Base-by-base conservation (phyloP, 345 rosid genomes). In the Limnanthes douglasii region DNA sequence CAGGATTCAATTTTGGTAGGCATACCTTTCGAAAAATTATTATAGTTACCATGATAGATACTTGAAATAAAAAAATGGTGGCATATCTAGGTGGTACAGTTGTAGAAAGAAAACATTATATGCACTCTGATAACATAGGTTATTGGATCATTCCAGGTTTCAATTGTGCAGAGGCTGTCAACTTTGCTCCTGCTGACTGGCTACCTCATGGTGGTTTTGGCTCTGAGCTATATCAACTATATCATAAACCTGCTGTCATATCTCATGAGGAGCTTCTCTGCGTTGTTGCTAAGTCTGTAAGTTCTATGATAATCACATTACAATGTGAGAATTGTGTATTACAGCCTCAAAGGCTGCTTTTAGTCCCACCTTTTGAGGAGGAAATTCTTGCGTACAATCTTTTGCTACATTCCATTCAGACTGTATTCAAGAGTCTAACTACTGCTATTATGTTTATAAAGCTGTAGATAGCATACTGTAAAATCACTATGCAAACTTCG, bases 171-270 rank as follows among this genome's bases (percentile, higher is more conserved):
- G 95, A 88, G 70, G 95, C 97, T 21, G 97, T 88, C 48, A 88
- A 88, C 59, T 88, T 88, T 60, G 95, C 97, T 38, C 94, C 97
- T 39, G 90, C 93, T 59, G 97, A 88, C 48, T 88, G 97, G 97
- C 61, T 88, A 52, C 97, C 97, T 21, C 74, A 82, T 61, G 97
- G 97, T 50, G 83, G 93, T 17, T 66, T 53, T 53, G 75, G 86
- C 33, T 77, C 90, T 5, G 74, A 78, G 60, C 72, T 76, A 24
- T 88, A 88, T 71, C 73, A 69, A 54, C 54, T 43, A 37, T 88
- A 88, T 68, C 94, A 54, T 21, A 88, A 82, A 61, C 58, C 88
- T 34, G 69, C 97, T 40, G 82, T 88, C 45, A 67, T 88, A 56
- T 78, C 93, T 57, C 95, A 88, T 33, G 97, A 88, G 59, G 95